These are phyloP conservation scores for Dictyostelium brefeldianum DNA, from an alignment of 78 protist genomes.

Conservation along the genomic window DNA sequence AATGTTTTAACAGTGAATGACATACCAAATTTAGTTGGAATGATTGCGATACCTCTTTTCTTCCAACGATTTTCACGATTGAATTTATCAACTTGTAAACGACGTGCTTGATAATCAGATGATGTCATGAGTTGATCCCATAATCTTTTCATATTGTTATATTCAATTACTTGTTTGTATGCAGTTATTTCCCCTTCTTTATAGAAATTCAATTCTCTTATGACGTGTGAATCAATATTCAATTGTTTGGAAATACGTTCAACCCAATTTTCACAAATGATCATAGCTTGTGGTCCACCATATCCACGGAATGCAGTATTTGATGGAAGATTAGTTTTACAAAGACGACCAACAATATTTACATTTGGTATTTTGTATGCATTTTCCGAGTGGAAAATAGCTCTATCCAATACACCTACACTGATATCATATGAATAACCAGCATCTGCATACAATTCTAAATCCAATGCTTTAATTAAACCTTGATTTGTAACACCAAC, in stretches of 20 bases:
- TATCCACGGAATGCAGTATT: slow-evolving; percentile 98
- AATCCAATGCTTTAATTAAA: slow-evolving; percentile 53
- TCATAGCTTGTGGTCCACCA: slow-evolving; percentile 97
- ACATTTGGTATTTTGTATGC: slow-evolving; percentile 92
- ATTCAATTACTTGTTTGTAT: slow-evolving; percentile 64
- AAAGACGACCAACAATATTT: slow-evolving; percentile 77
- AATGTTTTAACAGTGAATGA: slow-evolving; percentile 88
- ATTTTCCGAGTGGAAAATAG: slow-evolving; percentile 92
- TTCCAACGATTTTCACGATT: slow-evolving; percentile 89
- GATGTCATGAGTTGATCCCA: slow-evolving; percentile 68
- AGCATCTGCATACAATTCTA: slow-evolving; percentile 84
- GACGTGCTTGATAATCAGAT: slow-evolving; percentile 37
- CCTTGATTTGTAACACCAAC: slow-evolving; percentile 87
- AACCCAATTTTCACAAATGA: slow-evolving; percentile 87
- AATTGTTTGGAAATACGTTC: slow-evolving; percentile 84
- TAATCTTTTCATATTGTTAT: slow-evolving; percentile 59
- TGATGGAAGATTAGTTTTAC: slow-evolving; percentile 93
- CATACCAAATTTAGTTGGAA: slow-evolving; percentile 95
- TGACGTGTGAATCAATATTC: slow-evolving; percentile 16
- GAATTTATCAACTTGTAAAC: slow-evolving; percentile 75
- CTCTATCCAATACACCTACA: slow-evolving; percentile 94
- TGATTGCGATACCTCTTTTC: slow-evolving; percentile 95
- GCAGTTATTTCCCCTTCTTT: slow-evolving; percentile 88
- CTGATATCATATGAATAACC: slow-evolving; percentile 92
- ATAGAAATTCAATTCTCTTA: slow-evolving; percentile 92